These are phyloP conservation scores for Candida piceae DNA, from an alignment of 805 yeast genomes.

Conservation along the genomic window DNA sequence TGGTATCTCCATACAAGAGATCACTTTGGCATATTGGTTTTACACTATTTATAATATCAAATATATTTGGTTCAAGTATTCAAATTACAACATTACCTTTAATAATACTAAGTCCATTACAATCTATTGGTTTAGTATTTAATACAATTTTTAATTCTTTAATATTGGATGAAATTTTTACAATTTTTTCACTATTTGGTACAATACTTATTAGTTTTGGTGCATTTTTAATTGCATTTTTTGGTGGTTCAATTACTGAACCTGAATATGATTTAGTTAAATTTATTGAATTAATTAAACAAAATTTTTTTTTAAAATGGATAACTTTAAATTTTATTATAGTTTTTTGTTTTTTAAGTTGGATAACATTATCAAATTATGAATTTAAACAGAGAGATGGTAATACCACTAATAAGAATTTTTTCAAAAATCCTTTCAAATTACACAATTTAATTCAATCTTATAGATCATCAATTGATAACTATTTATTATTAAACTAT, in stretches of 20 bases:
- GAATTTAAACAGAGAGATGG: no score
- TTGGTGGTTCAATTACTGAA: slow-evolving; percentile 63
- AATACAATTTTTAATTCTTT: slow-evolving; percentile 70
- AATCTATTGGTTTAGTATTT: slow-evolving; percentile 84
- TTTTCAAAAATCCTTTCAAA: no score
- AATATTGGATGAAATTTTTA: slow-evolving; percentile 64
- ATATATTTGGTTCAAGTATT: slow-evolving; percentile 73
- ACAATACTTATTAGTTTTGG: slow-evolving; percentile 67
- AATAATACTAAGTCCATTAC: slow-evolving; percentile 74
- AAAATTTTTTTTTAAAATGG: slow-evolving; percentile 57
- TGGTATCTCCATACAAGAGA: slow-evolving; percentile 42
- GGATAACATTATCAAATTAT: slow-evolving; percentile 17
- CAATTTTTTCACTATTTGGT: slow-evolving; percentile 52
- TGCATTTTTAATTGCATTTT: slow-evolving; percentile 71
- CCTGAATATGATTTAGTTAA: slow-evolving; percentile 48
- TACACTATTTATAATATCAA: slow-evolving; percentile 62
- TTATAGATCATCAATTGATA: no score
- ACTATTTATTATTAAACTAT: no score
- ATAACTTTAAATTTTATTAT: slow-evolving; percentile 31
- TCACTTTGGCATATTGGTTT: slow-evolving; percentile 77
- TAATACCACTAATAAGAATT: no score
- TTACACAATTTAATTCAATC: no score
- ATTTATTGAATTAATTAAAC: slow-evolving; percentile 37
- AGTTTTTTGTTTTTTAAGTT: slow-evolving; percentile 25
- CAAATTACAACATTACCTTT: slow-evolving; percentile 83